Percentiles rank a stretch among this genome's conserved stretches.
Evolutionary conservation across 345 rosid species (phyloP).

Genomic region (Cardamine resedifolia): DNA sequence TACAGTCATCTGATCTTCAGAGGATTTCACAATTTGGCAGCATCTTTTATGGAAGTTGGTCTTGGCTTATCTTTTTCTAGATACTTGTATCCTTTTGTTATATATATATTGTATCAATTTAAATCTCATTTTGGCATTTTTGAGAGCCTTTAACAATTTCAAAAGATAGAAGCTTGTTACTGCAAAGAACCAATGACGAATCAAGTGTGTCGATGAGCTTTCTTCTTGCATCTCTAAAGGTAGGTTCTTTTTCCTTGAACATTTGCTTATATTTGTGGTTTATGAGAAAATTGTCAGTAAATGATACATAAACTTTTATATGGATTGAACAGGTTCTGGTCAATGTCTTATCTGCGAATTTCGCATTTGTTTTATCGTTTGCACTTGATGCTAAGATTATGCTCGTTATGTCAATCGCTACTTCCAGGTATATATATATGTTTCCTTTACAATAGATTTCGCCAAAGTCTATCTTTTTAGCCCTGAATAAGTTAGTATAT

Average conservation of each 20-base stretch:
- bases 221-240: conserved; percentile 26
- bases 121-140: not conserved
- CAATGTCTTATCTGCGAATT: conserved; percentile 61
- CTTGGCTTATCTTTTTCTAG: conserved; percentile 61
- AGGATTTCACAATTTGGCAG: conserved; percentile 46
- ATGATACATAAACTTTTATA: not conserved
- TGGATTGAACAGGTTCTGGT: conserved; percentile 47
- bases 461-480: not conserved
- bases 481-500: not conserved
- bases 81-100: conserved; percentile 70
- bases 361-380: conserved; percentile 51
- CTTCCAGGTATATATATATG: conserved; percentile 49
- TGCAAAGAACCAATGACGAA: conserved; percentile 45
- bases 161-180: conserved; percentile 58
- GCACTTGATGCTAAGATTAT: conserved; percentile 45
- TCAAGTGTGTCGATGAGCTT: conserved; percentile 44
- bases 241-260: not conserved
- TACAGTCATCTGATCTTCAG: conserved; percentile 21
- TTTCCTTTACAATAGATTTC: not conserved
- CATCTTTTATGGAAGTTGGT: conserved; percentile 64
- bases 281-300: not conserved
- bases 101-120: not conserved
- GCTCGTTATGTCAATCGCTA: conserved; percentile 36
- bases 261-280: not conserved
- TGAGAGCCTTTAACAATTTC: conserved; percentile 45